Evolutionary conservation across 2,329 filamentous ascomycete genomes (phyloP).

Genomic region (Venturia carpophila): DNA sequence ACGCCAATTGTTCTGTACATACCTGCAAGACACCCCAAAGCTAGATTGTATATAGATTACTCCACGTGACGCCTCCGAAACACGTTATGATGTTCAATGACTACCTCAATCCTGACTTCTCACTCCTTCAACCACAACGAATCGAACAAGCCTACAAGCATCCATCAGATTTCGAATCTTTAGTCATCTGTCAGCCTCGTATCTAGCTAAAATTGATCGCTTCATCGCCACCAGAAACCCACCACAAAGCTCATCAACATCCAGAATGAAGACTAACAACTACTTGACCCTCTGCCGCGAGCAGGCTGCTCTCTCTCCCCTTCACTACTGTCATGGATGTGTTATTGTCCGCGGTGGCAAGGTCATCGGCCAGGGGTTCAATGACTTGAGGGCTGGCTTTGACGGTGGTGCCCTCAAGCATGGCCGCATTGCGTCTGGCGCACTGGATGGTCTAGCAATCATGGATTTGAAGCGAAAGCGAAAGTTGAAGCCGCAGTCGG

Average conservation of each 20-base stretch:
- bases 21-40: neutral
- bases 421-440: slow-evolving; percentile 33
- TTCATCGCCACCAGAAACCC: neutral
- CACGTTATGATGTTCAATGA: no score
- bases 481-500: slow-evolving; percentile 20
- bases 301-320: slow-evolving; percentile 43
- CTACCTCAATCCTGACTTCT: neutral
- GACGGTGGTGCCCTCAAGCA: slow-evolving; percentile 44
- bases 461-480: slow-evolving; percentile 33
- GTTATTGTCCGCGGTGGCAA: slow-evolving; percentile 47
- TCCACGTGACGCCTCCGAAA: neutral
- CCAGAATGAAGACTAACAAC: slow-evolving; percentile 38
- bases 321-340: slow-evolving; percentile 44
- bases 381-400: slow-evolving; percentile 44
- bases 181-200: neutral
- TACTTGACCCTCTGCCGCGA: slow-evolving; percentile 46
- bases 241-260: neutral
- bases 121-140: neutral
- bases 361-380: slow-evolving; percentile 46
- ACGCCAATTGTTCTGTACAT: neutral
- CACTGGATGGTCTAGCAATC: slow-evolving; percentile 31
- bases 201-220: neutral
- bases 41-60: neutral
- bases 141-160: neutral
- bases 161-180: no score